Evolutionary conservation across 2,329 filamentous ascomycete genomes (phyloP).

Genomic region (Aspergillus sp.): DNA sequence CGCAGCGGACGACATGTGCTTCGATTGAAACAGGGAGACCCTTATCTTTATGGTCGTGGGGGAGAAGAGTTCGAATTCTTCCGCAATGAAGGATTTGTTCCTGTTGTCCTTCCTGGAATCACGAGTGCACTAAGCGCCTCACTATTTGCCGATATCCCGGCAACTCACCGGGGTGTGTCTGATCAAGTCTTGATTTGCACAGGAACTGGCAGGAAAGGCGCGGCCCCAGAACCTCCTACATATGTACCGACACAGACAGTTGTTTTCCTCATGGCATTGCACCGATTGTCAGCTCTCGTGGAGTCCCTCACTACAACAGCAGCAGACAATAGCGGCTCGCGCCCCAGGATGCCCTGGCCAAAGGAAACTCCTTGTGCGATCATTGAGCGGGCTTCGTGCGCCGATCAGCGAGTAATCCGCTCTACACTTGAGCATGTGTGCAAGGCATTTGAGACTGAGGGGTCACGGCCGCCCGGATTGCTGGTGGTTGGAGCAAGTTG

Average conservation of each 20-base stretch:
- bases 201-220: constrained; percentile 87
- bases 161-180: constrained; percentile 82
- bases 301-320: constrained; percentile 55
- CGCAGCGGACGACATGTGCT: constrained; percentile 72
- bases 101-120: constrained; percentile 78
- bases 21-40: constrained; percentile 91
- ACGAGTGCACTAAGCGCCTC: constrained; percentile 84
- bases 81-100: constrained; percentile 62
- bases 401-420: constrained; percentile 87
- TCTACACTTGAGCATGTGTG: constrained; percentile 77
- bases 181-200: constrained; percentile 97
- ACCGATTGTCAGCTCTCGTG: constrained; percentile 72
- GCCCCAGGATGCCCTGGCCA: constrained; percentile 56
- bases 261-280: constrained; percentile 92
- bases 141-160: constrained; percentile 80
- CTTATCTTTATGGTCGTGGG: constrained; percentile 91
- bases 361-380: constrained; percentile 80
- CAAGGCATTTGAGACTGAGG: constrained; percentile 80
- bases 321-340: constrained; percentile 20
- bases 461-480: constrained; percentile 81
- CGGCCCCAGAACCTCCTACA: constrained; percentile 72
- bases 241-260: constrained; percentile 75
- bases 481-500: constrained; percentile 82
- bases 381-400: constrained; percentile 87
- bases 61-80: constrained; percentile 91